Evolutionary conservation across 2,329 filamentous ascomycete species (phyloP).

Genomic region (Fusarium hostae): DNA sequence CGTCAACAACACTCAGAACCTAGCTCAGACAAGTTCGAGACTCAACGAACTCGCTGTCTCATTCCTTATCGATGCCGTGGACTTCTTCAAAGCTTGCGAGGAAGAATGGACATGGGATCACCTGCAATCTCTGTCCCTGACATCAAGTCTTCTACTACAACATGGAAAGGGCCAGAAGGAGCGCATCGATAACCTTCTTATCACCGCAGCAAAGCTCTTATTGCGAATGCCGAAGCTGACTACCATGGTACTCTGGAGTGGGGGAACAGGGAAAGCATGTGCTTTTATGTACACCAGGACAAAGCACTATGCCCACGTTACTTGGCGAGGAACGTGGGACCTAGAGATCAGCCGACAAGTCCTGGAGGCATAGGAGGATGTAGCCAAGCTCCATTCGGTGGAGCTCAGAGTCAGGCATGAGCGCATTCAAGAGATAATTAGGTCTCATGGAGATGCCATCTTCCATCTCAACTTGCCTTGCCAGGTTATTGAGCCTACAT

Average conservation of each 20-base stretch:
- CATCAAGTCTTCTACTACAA: not conserved
- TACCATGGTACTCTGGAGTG: constrained; percentile 6
- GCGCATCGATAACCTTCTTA: not conserved
- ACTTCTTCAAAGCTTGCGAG: not conserved
- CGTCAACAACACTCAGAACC: not conserved
- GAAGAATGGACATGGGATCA: not conserved
- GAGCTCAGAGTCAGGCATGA: not conserved
- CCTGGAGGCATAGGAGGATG: not conserved
- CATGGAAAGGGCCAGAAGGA: fast-evolving
- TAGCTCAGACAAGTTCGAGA: not conserved
- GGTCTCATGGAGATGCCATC: constrained; percentile 22
- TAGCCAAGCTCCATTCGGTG: not conserved
- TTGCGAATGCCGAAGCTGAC: not conserved
- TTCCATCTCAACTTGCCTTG: constrained; percentile 7
- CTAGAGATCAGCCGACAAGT: not conserved
- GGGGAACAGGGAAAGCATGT: not conserved
- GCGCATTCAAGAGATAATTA: not conserved
- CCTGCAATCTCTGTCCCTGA: not conserved
- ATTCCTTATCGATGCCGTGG: not conserved
- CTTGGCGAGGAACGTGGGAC: constrained; percentile 8
- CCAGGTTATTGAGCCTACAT: constrained; percentile 3
- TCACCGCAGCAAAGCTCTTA: not conserved
- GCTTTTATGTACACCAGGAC: not conserved
- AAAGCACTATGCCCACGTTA: not conserved
- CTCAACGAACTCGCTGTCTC: not conserved